Base-by-base conservation (phyloP, 2,329 filamentous ascomycete genomes). In the Beauveria sp. region DNA sequence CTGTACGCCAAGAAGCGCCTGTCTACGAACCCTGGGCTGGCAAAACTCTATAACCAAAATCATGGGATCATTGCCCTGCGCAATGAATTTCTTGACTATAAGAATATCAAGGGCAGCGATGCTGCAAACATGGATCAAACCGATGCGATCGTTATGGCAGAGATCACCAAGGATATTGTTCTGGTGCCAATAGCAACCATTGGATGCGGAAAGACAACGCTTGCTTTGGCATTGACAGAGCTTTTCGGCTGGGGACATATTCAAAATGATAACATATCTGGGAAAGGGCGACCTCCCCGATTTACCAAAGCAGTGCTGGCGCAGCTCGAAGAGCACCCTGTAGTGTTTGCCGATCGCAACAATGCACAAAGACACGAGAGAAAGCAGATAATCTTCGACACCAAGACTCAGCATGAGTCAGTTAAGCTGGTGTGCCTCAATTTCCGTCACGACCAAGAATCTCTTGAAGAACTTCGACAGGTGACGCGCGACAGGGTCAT, bases 191-290 rank as follows among this genome's bases (percentile, higher is more conserved):
- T 97, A 67, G 92, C 94, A 2, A 96, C 94, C 0, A 89, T 99
- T 59, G 94, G 94, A 10, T 99, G 94, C 70, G 94, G 94, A 61
- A 99, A 99, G 80, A 99, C 94, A 0, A 99, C 94, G 0, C 77
- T 99, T 55, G 92, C 90, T 3, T 75, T 96, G 55, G 92, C 90
- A 2, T 78, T 99, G 22, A 82, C 83, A 5, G 87, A 91, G 69
- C 82, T 99, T 1, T 97, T 97, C 66, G 85, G 82, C 59, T 97
- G 92, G 90, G 93, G 91, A 18, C 92, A 96, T 71, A 80, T 97
- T 54, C 94, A 99, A 71, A 99, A 99, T 71, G 94, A 99, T 76
- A 96, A 99, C 70, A 94, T 99, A 63, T 85, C 86, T 57, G 91
- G 87, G 64, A 88, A 89, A 71, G 83, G 82, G 60, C 89, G 93